Evolutionary conservation across 2,329 filamentous ascomycete species (phyloP).

Genomic region (Dothiorella sarmentorum): DNA sequence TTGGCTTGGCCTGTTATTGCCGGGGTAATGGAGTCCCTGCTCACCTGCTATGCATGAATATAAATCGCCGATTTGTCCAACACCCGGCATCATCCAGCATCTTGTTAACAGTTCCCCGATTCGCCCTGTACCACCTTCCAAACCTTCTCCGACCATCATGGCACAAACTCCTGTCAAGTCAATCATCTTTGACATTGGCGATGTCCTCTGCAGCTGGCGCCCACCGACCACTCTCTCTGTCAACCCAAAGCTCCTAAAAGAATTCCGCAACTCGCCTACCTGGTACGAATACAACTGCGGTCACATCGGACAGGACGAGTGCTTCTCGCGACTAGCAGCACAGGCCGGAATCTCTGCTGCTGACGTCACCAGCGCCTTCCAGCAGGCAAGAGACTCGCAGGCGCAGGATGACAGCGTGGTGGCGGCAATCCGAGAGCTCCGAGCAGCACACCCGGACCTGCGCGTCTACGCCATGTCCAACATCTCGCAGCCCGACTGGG

Average conservation of each 20-base stretch:
- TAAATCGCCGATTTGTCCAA: neutral
- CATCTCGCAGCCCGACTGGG: slow-evolving; percentile 29
- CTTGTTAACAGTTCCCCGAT: neutral
- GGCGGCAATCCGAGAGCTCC: slow-evolving; percentile 23
- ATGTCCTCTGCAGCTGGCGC: slow-evolving; percentile 36
- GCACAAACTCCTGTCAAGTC: neutral
- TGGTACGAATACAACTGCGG: slow-evolving; percentile 32
- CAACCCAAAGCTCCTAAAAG: slow-evolving; percentile 21
- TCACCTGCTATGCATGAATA: neutral
- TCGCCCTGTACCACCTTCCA: neutral
- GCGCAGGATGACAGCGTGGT: slow-evolving; percentile 26
- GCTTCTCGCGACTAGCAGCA: slow-evolving; percentile 20
- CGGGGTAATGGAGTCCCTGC: neutral
- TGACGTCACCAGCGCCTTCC: slow-evolving; percentile 28
- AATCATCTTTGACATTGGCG: slow-evolving; percentile 36
- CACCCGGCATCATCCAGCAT: neutral
- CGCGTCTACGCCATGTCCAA: slow-evolving; percentile 35
- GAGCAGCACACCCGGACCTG: slow-evolving; percentile 19
- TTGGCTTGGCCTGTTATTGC: neutral
- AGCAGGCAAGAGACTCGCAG: slow-evolving; percentile 29
- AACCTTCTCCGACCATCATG: neutral
- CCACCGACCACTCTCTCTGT: slow-evolving; percentile 27
- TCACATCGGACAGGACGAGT: slow-evolving; percentile 25
- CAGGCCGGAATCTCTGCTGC: slow-evolving; percentile 25
- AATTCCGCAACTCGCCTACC: slow-evolving; percentile 27